Percentiles rank a stretch among this genome's conserved stretches.
These are phyloP conservation scores for Epichloe elymi DNA, from an alignment of 2,329 filamentous ascomycete species.

Conservation along the genomic window DNA sequence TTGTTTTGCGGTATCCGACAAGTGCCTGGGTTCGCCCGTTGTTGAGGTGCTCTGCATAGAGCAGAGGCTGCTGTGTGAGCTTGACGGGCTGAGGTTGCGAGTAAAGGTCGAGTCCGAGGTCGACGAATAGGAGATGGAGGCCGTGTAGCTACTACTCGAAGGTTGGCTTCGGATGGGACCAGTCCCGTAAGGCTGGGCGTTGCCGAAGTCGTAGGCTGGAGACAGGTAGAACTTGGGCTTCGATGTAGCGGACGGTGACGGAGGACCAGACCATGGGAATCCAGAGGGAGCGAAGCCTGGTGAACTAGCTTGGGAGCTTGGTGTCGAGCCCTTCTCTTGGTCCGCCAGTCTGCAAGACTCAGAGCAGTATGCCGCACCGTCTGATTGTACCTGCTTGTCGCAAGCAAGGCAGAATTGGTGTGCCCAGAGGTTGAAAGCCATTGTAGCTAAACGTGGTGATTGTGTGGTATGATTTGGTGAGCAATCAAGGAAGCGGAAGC, in stretches of 20 bases:
- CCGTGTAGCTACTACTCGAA: conserved; percentile 13
- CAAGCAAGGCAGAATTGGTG: conserved; percentile 90
- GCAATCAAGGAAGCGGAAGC: not conserved
- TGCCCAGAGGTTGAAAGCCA: conserved; percentile 58
- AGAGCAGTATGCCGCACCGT: conserved; percentile 76
- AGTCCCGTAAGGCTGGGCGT: conserved; percentile 43
- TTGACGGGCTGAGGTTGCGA: conserved; percentile 52
- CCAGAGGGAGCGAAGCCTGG: conserved; percentile 37
- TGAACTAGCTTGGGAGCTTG: conserved; percentile 45
- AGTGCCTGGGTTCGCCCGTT: conserved; percentile 36
- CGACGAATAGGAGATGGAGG: conserved; percentile 13
- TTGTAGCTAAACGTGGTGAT: conserved; percentile 14
- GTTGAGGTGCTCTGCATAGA: conserved; percentile 57
- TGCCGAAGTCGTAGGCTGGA: conserved; percentile 62
- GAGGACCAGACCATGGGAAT: conserved; percentile 31
- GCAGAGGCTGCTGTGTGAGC: conserved; percentile 72
- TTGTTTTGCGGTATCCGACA: conserved; percentile 65
- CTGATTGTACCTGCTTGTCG: conserved; percentile 64
- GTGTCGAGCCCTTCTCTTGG: conserved; percentile 56
- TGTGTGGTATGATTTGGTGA: conserved; percentile 8
- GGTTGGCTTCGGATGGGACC: conserved; percentile 27
- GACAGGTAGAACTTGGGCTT: conserved; percentile 51
- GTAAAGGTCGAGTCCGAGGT: conserved; percentile 9
- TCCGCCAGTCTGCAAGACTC: conserved; percentile 83
- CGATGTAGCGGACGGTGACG: conserved; percentile 3